Evolutionary conservation across 225 moss, liverwort and hornwort species (phyloP), one percentile per base, ranked within the genome.

Genomic region (Sphagnum contortum): DNA sequence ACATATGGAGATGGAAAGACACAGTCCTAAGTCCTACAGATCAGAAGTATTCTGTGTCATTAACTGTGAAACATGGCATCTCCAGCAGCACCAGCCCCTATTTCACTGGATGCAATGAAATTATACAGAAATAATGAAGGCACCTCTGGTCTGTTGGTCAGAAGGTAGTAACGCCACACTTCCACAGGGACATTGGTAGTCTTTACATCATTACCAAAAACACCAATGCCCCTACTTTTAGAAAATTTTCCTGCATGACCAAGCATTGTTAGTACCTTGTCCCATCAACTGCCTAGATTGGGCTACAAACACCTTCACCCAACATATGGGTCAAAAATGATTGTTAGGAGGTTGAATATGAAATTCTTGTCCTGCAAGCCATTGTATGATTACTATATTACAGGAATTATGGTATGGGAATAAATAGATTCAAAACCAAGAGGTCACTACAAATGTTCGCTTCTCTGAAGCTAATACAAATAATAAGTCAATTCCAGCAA

Each of bases 121-220:
- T 29, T 29, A 29, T 29, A 29, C 0, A 0, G 29, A 29, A 29
- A 29, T 29, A 44, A 64, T 55, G 47, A 29, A n/a, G 44, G 49
- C 78, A 91, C 92, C 92, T 96, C 96, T 4, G 92, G 96, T 47
- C 96, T 88, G 71, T 96, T 96, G 8, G 86, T 87, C 48, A 96
- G 73, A 12, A 96, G 87, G 57, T 96, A 96, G 68, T 96, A 96
- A 73, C 96, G 82, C 92, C 92, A 96, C 60, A 92, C 92, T 83
- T 96, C 92, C 3, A 90, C 92, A 0, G 92, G 88, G 70, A 92
- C 79, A 12, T 65, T 90, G 48, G 96, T 96, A 48, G 69, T 79
- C 70, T 90, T 92, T 54, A 80, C 96, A 57, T 96, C 96, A 66
- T 90, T 96, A 57, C 96, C 96, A 52, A 96, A 92, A 11, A 96